Base-by-base conservation (phyloP, 1,139 yeast genomes). In the Candida labiduridarum region DNA sequence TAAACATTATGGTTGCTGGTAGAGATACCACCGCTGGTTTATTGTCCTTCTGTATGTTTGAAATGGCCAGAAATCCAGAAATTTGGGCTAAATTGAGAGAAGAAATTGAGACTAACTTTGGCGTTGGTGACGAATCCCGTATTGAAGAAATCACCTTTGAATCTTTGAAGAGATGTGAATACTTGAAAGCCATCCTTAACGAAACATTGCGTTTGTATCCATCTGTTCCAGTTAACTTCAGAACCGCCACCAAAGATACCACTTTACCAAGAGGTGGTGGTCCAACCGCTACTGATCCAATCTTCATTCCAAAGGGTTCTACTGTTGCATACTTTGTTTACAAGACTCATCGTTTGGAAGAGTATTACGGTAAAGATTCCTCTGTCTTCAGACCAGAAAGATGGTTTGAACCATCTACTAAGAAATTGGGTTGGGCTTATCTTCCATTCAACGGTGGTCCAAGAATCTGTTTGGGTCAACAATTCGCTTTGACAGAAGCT, bases 381-480 rank as follows among this genome's bases (percentile, higher is more conserved):
- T 51, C 55, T 3, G 76, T 59, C 43, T 80, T 76, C 65, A 68
- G 69, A 46, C 85, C 85, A 5, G 83, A 79, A 56, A 71, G 84
- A 52, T 79, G 84, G 83, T 44, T 44, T 44, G 46, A 44, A 44
- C 60, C 59, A 15, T 71, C 64, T 53, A 61, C 56, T 25, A 65
- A 62, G 49, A 70, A 64, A 60, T 66, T 74, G 48, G 80, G 79
- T 44, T 82, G 84, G 84, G 79, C 77, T 33, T 81, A 69, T 59
- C 63, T 81, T 35, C 84, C 85, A 16, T 81, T 81, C 68, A 82
- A 82, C 56, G 86, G 86, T 47, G 86, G 87, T 3, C 85, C 86
- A 36, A 69, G 86, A 53, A 80, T 82, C 50, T 82, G 87, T 59
- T 68, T 82, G 44, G 86, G 86, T 34, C 85, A 81, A 65, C 85